Base-by-base conservation (phyloP, 495 filamentous ascomycete species). In the Penicillium lagena region DNA sequence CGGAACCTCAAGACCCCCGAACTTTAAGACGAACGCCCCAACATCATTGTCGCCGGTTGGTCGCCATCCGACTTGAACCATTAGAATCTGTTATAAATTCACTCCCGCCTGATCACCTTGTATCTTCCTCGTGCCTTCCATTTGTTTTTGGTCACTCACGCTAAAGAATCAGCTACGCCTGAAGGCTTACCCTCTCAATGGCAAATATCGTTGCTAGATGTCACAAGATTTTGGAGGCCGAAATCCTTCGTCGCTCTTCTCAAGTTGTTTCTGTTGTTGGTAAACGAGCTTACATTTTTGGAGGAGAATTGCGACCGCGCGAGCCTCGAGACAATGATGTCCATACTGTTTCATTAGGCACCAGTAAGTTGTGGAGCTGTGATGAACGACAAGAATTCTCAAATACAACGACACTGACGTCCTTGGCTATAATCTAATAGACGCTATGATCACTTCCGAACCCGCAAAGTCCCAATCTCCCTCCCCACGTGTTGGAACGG, bases 251-350 rank as follows among this genome's bases (percentile, higher is more conserved):
- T 12, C 76, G 86, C 9, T 85, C 82, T 4, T 82, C 83, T 0
- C 87, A 91, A 52, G 76, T 80, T 6, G 56, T 88, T 39, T 79
- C 85, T 12, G 66, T 89, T 39, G 58, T 90, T 29, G 75, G 73
- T 43, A 73, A 78, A n/a, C 73, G 76, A 36, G 77, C 80, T 12
- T 90, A 69, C 13, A 47, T 70, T n/a, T 73, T 63, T 39, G 70
- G 76, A 7, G 57, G 68, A 39, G 71, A 66, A 52, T 52, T 62
- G 45, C 54, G 49, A 46, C 73, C 54, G 36, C 71, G 52, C 43
- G 66, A 55, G 55, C 79, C 81, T 9, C 66, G 79, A 29, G 83
- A 87, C 58, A 86, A 86, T 54, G 74, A 78, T 49, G 77, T 90
- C 56, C 81, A 90, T 55, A 64, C 80, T 30, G 55, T 93, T 37